These are phyloP conservation scores for Neurospora sp. DNA, from an alignment of 495 filamentous ascomycete genomes.

Conservation along the genomic window DNA sequence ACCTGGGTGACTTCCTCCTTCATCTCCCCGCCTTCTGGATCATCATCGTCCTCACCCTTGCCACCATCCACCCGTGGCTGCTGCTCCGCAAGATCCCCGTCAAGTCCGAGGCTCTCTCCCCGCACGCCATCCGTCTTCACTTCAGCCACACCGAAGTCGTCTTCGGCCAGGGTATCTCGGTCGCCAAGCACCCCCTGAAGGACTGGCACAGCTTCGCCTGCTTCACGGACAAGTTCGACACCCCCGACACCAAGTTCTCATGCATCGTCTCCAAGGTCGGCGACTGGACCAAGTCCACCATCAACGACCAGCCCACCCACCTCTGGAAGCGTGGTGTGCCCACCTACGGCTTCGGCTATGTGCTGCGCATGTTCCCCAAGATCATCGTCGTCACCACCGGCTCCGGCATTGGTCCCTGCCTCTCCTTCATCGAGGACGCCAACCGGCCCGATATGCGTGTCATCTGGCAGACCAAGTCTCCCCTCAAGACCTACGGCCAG, in stretches of 20 bases:
- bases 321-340: constrained; percentile 45
- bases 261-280: constrained; percentile 56
- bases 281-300: constrained; percentile 53
- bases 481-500: constrained; percentile 33
- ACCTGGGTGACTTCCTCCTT: constrained; percentile 33
- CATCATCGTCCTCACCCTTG: constrained; percentile 46
- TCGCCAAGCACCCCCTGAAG: constrained; percentile 47
- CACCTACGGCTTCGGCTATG: constrained; percentile 51
- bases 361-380: constrained; percentile 48
- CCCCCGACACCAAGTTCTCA: constrained; percentile 38
- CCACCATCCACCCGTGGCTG: constrained; percentile 58
- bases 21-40: constrained; percentile 59
- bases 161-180: constrained; percentile 38
- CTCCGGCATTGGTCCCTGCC: constrained; percentile 56
- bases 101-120: constrained; percentile 49
- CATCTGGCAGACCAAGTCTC: constrained; percentile 38
- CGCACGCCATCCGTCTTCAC: constrained; percentile 60
- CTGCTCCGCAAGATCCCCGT: constrained; percentile 53
- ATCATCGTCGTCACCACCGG: constrained; percentile 61
- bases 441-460: constrained; percentile 23
- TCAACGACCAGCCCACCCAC: constrained; percentile 40
- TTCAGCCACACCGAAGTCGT: constrained; percentile 46
- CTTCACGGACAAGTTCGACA: constrained; percentile 43
- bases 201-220: constrained; percentile 80
- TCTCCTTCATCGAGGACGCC: constrained; percentile 30